Evolutionary conservation across 73 alveolate genomes (phyloP).

Genomic region (Paramecium pentaurelia): DNA sequence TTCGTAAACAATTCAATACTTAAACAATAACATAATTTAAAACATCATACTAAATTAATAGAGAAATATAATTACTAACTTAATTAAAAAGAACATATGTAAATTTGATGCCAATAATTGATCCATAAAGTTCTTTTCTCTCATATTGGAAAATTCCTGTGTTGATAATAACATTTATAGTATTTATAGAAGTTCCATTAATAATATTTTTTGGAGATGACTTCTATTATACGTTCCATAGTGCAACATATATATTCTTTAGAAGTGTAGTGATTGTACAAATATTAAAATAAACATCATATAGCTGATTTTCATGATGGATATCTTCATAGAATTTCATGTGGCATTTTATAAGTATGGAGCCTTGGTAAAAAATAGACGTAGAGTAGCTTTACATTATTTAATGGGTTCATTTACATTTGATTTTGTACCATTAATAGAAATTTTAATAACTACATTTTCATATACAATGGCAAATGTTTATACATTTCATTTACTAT

Average conservation of each 20-base stretch:
- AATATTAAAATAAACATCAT: not conserved
- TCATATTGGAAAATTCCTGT: constrained; percentile 40
- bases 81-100: not conserved
- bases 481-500: not conserved
- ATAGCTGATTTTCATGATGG: not conserved
- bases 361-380: constrained; percentile 34
- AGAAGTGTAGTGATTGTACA: constrained; percentile 14
- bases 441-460: not conserved
- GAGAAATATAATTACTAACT: not conserved
- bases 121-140: constrained; percentile 37
- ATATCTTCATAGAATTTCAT: constrained; percentile 42
- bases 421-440: constrained; percentile 9
- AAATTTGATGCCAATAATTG: constrained; percentile 18
- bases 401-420: constrained; percentile 4
- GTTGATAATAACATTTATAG: not conserved
- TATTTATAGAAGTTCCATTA: constrained; percentile 27
- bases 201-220: constrained; percentile 42
- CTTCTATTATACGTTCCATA: constrained; percentile 18
- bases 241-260: not conserved
- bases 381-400: constrained; percentile 16
- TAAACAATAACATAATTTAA: not conserved
- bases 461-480: not conserved
- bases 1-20: not conserved
- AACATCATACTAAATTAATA: constrained; percentile 18
- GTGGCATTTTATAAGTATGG: constrained; percentile 35